Percentiles rank a stretch among this genome's conserved stretches.
phyloP scores from a whole-genome alignment of 441 rosid species.

The Euphorbia schlechtendalii region DNA sequence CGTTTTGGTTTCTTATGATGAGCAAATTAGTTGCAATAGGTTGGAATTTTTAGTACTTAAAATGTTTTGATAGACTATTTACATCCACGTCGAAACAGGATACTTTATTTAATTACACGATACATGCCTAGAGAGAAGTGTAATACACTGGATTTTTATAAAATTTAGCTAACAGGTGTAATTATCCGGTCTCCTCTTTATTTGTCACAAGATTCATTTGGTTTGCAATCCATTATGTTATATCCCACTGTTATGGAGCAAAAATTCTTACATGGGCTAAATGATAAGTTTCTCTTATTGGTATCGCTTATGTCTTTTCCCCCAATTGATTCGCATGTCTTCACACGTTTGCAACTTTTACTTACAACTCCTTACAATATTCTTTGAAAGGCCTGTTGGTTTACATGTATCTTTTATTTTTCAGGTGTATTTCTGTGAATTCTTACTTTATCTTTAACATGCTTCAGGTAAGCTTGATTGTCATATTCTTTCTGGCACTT shows the following conservation, averaged over 20 bases:
- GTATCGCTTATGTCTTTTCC: not conserved
- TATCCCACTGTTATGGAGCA: not conserved
- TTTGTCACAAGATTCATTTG: not conserved
- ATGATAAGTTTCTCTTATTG: not conserved
- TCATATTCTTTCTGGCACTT: conserved; percentile 6
- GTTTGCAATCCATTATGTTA: not conserved
- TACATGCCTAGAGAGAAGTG: not conserved
- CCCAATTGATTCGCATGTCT: not conserved
- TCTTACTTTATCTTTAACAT: conserved; percentile 75
- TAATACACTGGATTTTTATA: not conserved
- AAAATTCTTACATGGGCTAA: not conserved
- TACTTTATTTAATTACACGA: not conserved
- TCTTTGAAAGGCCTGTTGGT: conserved; percentile 1
- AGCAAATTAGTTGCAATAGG: not conserved
- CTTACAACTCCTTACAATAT: not conserved
- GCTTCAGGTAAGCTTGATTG: conserved; percentile 63
- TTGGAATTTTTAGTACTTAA: not conserved
- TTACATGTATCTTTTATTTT: conserved; percentile 16
- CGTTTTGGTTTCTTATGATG: not conserved
- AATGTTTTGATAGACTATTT: not conserved
- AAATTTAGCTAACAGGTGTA: not conserved
- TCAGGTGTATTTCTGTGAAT: conserved; percentile 84
- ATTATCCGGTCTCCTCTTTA: not conserved
- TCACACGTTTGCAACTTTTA: not conserved
- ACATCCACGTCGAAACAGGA: not conserved